phyloP scores from a whole-genome alignment of 1,284 basidiomycete species.

The Trichosporon inkin region DNA sequence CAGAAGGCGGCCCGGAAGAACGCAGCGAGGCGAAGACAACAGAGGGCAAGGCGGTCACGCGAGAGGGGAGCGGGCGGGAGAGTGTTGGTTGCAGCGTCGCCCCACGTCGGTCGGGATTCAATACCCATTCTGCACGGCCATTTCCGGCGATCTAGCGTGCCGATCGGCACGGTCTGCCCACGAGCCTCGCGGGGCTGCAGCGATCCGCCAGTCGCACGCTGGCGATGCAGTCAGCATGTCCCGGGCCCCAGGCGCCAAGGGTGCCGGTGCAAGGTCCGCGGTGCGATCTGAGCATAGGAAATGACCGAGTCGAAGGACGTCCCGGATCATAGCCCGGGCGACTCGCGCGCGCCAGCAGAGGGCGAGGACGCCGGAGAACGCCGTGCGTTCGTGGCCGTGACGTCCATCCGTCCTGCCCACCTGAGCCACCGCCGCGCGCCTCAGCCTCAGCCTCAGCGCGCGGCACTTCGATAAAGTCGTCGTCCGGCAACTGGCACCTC shows the following conservation, averaged over 20 bases:
- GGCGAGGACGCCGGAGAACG: background rate
- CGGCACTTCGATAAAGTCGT: background rate
- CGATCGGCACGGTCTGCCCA: background rate
- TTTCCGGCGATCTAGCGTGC: background rate
- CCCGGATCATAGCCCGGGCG: background rate
- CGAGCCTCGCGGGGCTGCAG: too few relatives aligned
- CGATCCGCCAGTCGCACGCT: too few relatives aligned
- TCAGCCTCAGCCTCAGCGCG: too few relatives aligned
- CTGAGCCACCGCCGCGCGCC: background rate
- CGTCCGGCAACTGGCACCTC: background rate
- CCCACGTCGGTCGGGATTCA: background rate
- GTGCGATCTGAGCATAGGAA: background rate
- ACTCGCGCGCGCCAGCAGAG: background rate
- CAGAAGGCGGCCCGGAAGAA: background rate
- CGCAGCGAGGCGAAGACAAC: background rate
- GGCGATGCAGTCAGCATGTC: background rate
- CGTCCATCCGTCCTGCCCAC: slow-evolving; percentile 1
- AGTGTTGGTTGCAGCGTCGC: background rate
- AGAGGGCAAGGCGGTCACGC: background rate
- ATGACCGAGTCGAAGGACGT: background rate
- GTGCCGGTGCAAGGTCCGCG: background rate
- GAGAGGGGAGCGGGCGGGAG: background rate
- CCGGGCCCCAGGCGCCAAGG: too few relatives aligned
- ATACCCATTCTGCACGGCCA: background rate
- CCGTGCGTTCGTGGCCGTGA: background rate